Base-by-base conservation (phyloP, 805 yeast species). In the Candida nonsorbophila region DNA sequence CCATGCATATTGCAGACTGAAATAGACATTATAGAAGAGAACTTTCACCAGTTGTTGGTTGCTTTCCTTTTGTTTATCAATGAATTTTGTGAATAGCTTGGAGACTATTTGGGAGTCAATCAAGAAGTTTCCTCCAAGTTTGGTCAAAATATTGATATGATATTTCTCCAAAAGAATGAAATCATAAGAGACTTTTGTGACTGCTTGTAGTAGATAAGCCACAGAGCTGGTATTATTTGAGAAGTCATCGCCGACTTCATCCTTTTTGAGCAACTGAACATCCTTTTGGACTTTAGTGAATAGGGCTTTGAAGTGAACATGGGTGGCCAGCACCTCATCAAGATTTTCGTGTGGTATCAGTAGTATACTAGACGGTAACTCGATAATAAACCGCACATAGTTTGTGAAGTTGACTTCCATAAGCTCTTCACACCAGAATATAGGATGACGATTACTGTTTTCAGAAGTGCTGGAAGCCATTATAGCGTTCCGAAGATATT, bases 101-200 rank as follows among this genome's bases (percentile, higher is more conserved):
- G 33, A 30, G 3, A 55, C 38, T 7, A 52, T 30, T 18, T 54
- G 37, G 19, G 39, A 27, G 20, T 58, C 63, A 6, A 64, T 40
- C 9, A 60, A 33, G 3, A 51, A 52, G 34, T 61, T 57, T 29
- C 47, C 44, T 37, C 52, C 47, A 20, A 62, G 40, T 34, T 62
- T 62, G 10, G 52, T 35, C 20, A 61, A 39, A 9, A 62, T 54
- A 20, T 64, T 65, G 16, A 64, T 47, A 27, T 45, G 51, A 36
- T 64, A 65, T 28, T 50, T 57, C 26, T 65, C 71, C 30, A 65
- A 46, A 14, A 63, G 40, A 27, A 58, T 49, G 31, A 44, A 65
- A 32, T 65, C 71, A 34, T 54, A 54, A 1, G 65, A 50, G 3
- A 56, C 55, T 33, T 58, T 61, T 4, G 56, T 47, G 7, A 62